Conservation (phyloP, 1,284 basidiomycete species). For the Pseudomicrostroma phylloplanum region DNA sequence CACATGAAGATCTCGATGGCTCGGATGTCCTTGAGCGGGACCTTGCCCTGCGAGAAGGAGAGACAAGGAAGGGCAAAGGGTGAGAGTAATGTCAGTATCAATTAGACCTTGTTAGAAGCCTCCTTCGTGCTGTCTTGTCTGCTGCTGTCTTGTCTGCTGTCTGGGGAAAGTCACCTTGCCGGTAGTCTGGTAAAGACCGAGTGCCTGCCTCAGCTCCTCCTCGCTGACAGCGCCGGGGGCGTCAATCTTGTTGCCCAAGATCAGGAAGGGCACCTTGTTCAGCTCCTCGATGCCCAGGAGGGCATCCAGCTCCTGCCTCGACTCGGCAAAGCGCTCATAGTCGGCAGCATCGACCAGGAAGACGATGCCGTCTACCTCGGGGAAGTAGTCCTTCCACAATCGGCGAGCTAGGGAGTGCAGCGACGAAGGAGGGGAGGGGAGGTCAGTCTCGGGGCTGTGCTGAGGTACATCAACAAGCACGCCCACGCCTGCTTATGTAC, state of each 20-base stretch:
- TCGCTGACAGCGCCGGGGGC: constrained; percentile 95
- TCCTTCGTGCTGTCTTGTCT: not conserved
- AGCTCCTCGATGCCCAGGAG: constrained; percentile 76
- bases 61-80: constrained; percentile 53
- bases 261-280: constrained; percentile 92
- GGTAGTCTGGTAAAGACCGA: constrained; percentile 96
- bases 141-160: not conserved
- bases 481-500: constrained; percentile 30
- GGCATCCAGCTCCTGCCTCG: constrained; percentile 92
- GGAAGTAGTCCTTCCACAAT: constrained; percentile 99
- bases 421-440: not conserved
- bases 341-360: constrained; percentile 98
- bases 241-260: constrained; percentile 99
- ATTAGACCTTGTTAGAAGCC: no score
- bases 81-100: not conserved
- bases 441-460: not conserved
- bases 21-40: constrained; percentile 90
- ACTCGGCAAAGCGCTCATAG: constrained; percentile 89
- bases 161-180: constrained; percentile 60
- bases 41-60: constrained; percentile 66
- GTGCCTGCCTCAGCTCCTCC: constrained; percentile 89
- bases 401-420: constrained; percentile 66
- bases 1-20: constrained; percentile 99
- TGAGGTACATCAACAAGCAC: not conserved
- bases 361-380: constrained; percentile 96